Base-by-base conservation (phyloP, 768 basidiomycete genomes). In the Calocybe indica region DNA sequence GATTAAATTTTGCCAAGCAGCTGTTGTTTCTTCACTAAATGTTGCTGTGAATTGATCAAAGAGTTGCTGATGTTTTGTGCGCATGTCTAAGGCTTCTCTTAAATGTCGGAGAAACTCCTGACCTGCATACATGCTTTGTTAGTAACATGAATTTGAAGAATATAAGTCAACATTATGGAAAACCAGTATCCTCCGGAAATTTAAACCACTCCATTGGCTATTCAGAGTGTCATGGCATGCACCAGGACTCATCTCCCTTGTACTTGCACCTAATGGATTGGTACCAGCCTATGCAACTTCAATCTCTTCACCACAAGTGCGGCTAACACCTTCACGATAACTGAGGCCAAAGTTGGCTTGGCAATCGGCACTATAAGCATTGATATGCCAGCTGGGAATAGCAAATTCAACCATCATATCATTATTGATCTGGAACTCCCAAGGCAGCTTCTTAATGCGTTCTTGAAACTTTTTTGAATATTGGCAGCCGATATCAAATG, bases 301-400 rank as follows among this genome's bases (percentile, higher is more conserved):
- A 0, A 69, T 56, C 0, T 57, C 67, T 41, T 75, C 68, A 0
- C 71, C 59, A 38, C 46, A 50, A 9, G 60, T 61, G 6, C 51
- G n/a, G 3, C 64, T 65, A 28, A 56, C 54, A 5, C 66, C 59
- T 1, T 47, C 33, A 10, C 50, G 44, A 40, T 60, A 62, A 15
- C 64, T 66, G 10, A 74, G 52, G 1, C 59, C 66, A 40, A 55
- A 72, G 2, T 45, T 45, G 11, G 44, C 47, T 6, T 64, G 63
- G 41, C 70, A 71, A 3, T 49, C 22, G 0, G 53, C 30, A 0
- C 56, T 52, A 39, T 75, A 72, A 0, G 55, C 64, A 2, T 59
- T 55, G 11, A 72, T 56, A 22, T 75, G 74, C 46, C 69, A 71
- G 36, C 66, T 65, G 0, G 69, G 73, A 2, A 75, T 55, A 1